Conservation (phyloP, 1,139 yeast species). For the Geotrichum europaeum region DNA sequence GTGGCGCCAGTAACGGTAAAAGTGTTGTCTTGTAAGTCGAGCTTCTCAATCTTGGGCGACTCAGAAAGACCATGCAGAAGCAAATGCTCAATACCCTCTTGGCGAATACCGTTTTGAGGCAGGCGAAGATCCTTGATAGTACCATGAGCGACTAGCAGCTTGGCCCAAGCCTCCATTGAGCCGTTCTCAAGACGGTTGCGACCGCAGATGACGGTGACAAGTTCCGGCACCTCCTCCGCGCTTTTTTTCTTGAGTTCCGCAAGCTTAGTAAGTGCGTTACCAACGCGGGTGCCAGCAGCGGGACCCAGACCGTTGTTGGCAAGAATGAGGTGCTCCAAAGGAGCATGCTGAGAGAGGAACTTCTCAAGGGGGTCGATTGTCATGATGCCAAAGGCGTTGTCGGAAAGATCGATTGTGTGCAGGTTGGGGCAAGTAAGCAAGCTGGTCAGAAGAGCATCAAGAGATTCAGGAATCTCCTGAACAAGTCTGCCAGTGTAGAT, state of each 20-base stretch:
- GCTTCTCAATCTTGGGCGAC: constrained; percentile 54
- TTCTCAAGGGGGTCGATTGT: constrained; percentile 87
- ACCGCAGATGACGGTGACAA: constrained; percentile 87
- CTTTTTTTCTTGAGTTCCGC: constrained; percentile 53
- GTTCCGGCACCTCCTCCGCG: constrained; percentile 31
- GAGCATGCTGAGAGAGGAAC: constrained; percentile 66
- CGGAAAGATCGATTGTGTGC: constrained; percentile 75
- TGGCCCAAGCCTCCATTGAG: constrained; percentile 55
- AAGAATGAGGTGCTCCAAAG: constrained; percentile 77
- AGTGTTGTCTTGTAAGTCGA: constrained; percentile 94
- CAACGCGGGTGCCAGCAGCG: constrained; percentile 91
- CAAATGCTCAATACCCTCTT: constrained; percentile 77
- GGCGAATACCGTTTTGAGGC: constrained; percentile 96
- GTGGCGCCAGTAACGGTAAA: constrained; percentile 78
- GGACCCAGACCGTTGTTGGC: constrained; percentile 99
- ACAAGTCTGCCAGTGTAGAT: constrained; percentile 90
- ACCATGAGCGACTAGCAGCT: constrained; percentile 71
- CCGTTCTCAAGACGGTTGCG: constrained; percentile 96
- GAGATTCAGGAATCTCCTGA: constrained; percentile 87
- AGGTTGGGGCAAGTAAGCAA: constrained; percentile 63
- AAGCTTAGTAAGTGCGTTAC: constrained; percentile 70
- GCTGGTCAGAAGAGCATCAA: constrained; percentile 66
- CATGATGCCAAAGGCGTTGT: constrained; percentile 95
- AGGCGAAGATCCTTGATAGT: constrained; percentile 68
- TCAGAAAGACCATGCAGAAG: constrained; percentile 63